Base-by-base conservation (phyloP, 2,329 filamentous ascomycete species). In the Phoma sp. region DNA sequence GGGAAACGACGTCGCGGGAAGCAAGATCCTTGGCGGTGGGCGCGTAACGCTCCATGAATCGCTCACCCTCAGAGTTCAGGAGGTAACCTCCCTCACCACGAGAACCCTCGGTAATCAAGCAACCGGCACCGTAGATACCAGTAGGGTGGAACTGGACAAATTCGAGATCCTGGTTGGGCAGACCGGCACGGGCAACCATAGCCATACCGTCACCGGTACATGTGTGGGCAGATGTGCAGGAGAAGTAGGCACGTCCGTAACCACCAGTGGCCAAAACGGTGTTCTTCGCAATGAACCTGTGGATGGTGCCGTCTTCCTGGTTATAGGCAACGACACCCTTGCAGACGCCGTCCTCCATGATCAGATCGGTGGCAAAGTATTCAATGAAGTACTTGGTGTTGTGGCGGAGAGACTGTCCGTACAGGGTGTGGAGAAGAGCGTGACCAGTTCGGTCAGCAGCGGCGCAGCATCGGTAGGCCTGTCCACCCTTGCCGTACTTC, bases 381-480 rank as follows among this genome's bases (percentile, higher is more conserved):
- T 98, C 95, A 78, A 99, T 97, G 81, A 99, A 98, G 85, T 97
- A 99, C 84, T 97, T 97, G 74, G 94, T 97, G 85, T 97, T 96
- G 85, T 98, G 92, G 75, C 91, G 85, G 59, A 98, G 86, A 49
- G 93, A 97, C 82, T 97, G 94, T 71, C 95, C 95, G 80, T 98
- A 99, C 65, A 99, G 90, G 24, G 95, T 99, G 85, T 99, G 95
- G 47, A 99, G 87, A 67, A 99, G 90, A 72, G 95, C 95, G 80
- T 99, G 95, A 63, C 95, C 95, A 61, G 95, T 98, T 84, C 94
- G 86, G 78, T 99, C 95, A 68, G 94, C 95, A 58, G 93, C 95
- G 77, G 93, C 94, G 77, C 92, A 96, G 85, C 92, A 96, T 80
- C 95, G 87, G 85, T 98, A 98, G 65, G 95, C 95, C 82, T 99